phyloP scores from a whole-genome alignment of 768 basidiomycete species.

The Boletus vermiculosoides region DNA sequence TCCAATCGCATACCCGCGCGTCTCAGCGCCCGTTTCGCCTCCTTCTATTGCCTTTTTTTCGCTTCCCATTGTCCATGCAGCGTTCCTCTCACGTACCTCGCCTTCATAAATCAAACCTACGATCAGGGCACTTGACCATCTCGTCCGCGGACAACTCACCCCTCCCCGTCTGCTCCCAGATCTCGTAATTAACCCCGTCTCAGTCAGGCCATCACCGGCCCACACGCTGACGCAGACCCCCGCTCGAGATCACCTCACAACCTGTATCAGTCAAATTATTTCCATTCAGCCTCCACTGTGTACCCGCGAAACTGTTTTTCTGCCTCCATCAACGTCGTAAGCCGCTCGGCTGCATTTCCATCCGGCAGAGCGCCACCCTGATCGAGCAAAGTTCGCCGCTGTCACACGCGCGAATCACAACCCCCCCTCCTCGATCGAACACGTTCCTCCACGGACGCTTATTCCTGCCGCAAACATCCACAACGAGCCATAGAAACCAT shows the following conservation, averaged over 20 bases:
- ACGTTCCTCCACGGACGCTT: background rate
- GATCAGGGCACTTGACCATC: background rate
- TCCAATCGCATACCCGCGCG: background rate
- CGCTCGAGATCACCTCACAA: background rate
- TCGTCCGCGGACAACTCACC: background rate
- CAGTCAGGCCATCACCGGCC: background rate
- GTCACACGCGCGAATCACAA: conserved; percentile 6
- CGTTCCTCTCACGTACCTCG: background rate
- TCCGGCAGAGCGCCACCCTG: conserved; percentile 5
- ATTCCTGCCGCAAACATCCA: background rate
- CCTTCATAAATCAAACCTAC: background rate
- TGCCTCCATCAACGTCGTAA: conserved; percentile 2
- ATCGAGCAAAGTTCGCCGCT: conserved; percentile 13
- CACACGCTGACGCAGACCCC: conserved; percentile 6
- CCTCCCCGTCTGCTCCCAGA: too few relatives aligned
- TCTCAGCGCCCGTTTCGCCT: background rate
- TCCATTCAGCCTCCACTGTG: background rate
- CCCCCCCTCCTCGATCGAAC: background rate
- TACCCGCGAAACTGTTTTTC: conserved; percentile 11
- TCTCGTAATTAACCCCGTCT: background rate
- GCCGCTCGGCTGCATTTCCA: background rate
- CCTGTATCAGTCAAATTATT: background rate
- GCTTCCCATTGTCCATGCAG: background rate
- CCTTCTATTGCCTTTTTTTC: background rate
- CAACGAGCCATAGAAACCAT: background rate